Evolutionary conservation across 176 grass and related monocot genomes (phyloP).

Genomic region (Thalia dealbata): DNA sequence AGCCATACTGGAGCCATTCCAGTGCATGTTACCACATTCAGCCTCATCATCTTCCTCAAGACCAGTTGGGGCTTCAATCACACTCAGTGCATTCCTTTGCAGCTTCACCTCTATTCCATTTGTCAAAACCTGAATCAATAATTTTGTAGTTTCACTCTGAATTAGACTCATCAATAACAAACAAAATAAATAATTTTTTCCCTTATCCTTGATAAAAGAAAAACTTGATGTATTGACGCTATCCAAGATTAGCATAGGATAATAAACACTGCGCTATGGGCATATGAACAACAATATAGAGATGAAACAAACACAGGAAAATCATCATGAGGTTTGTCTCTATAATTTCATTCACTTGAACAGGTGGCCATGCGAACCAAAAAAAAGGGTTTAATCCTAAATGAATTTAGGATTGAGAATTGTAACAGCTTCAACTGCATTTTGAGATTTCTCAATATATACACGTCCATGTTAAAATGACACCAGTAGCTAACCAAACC

Average conservation of each 20-base stretch:
- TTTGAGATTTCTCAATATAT: background rate
- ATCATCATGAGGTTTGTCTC: background rate
- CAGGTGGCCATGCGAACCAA: background rate
- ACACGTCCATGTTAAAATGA: background rate
- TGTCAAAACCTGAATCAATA: background rate
- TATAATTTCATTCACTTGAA: background rate
- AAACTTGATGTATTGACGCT: background rate
- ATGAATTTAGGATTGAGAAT: background rate
- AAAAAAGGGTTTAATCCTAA: background rate
- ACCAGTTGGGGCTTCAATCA: slow-evolving; percentile 2
- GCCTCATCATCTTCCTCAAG: background rate
- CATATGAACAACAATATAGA: background rate
- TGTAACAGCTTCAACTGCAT: background rate
- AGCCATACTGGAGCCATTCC: background rate
- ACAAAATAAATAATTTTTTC: too few relatives aligned
- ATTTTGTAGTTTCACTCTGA: background rate
- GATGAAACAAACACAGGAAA: background rate
- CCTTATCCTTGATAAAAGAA: too few relatives aligned
- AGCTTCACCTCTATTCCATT: slow-evolving; percentile 9
- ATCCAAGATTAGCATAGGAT: background rate
- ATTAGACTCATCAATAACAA: background rate
- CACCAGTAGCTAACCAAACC: background rate
- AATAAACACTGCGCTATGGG: background rate
- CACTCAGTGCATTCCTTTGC: slow-evolving; percentile 1
- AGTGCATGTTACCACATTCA: background rate